These are phyloP conservation scores for Venturia aucupariae DNA, from an alignment of 2,329 filamentous ascomycete species.

Conservation along the genomic window DNA sequence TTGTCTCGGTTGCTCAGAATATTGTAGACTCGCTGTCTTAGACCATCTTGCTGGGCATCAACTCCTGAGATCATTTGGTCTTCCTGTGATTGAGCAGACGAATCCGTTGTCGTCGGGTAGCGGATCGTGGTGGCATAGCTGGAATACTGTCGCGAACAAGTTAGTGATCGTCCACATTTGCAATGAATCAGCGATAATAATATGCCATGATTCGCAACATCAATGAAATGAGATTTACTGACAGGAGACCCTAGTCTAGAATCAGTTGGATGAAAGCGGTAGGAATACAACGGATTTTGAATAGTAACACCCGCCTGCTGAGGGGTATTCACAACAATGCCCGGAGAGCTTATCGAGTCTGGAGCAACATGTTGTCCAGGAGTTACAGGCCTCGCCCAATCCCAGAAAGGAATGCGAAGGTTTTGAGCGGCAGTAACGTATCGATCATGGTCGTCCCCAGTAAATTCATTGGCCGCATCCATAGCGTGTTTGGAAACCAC, in stretches of 20 bases:
- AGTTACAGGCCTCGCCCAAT: slow-evolving; percentile 31
- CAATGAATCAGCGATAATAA: too few relatives aligned
- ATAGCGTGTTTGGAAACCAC: slow-evolving; percentile 20
- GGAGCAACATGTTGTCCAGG: slow-evolving; percentile 25
- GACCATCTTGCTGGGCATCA: slow-evolving; percentile 29
- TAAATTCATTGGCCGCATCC: slow-evolving; percentile 28
- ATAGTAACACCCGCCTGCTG: slow-evolving; percentile 26
- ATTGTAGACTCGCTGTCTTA: slow-evolving; percentile 50
- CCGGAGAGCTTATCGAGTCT: slow-evolving; percentile 25
- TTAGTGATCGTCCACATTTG: neutral
- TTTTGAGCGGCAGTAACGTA: slow-evolving; percentile 29
- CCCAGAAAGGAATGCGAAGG: slow-evolving; percentile 36
- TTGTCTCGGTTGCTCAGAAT: slow-evolving; percentile 59
- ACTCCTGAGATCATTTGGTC: slow-evolving; percentile 40
- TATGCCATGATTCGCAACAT: neutral
- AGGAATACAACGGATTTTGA: slow-evolving; percentile 38
- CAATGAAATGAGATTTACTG: slow-evolving; percentile 24
- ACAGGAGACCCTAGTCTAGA: slow-evolving; percentile 54
- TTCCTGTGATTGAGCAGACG: slow-evolving; percentile 42
- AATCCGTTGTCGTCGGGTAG: slow-evolving; percentile 31
- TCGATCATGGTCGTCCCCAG: slow-evolving; percentile 23
- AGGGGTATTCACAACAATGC: slow-evolving; percentile 30
- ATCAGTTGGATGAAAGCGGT: slow-evolving; percentile 42
- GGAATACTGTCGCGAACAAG: neutral
- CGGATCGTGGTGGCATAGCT: slow-evolving; percentile 41